Percentiles rank a stretch among this genome's conserved stretches.
Conservation (phyloP, 2,329 filamentous ascomycete species). For the Cryphonectria parasitica region DNA sequence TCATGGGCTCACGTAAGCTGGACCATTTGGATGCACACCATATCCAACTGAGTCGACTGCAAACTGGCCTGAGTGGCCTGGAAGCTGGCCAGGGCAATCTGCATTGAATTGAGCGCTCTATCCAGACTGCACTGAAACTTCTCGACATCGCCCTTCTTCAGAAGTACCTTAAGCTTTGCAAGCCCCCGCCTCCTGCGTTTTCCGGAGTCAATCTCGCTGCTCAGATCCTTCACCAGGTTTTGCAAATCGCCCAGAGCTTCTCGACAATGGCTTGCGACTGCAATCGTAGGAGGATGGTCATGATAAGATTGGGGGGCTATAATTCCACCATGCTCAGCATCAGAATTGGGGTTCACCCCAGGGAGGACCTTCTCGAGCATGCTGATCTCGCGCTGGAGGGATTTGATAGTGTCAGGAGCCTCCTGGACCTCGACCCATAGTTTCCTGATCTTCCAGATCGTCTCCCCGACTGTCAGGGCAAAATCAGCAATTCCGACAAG, state of each 20-base stretch:
- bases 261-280: constrained; percentile 32
- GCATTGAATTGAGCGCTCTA: background rate
- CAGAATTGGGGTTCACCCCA: constrained; percentile 31
- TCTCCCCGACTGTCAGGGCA: constrained; percentile 30
- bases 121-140: constrained; percentile 12
- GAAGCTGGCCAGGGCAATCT: background rate
- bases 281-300: constrained; percentile 26
- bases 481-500: constrained; percentile 34
- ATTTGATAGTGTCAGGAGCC: constrained; percentile 28
- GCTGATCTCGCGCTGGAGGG: constrained; percentile 31
- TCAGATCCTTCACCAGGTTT: constrained; percentile 31
- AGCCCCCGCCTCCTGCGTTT: constrained; percentile 1
- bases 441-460: constrained; percentile 34
- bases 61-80: background rate
- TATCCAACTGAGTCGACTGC: background rate
- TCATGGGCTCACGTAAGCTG: constrained; percentile 1
- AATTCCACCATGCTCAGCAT: constrained; percentile 16
- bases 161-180: constrained; percentile 5
- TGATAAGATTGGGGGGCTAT: constrained; percentile 16
- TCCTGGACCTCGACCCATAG: constrained; percentile 36
- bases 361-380: constrained; percentile 34
- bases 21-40: background rate
- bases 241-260: constrained; percentile 32
- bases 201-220: background rate
- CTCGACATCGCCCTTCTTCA: constrained; percentile 12